Percentiles rank a stretch among this genome's conserved stretches.
These are phyloP conservation scores for Evansstolkia leycettana DNA, from an alignment of 495 filamentous ascomycete genomes.

Conservation along the genomic window DNA sequence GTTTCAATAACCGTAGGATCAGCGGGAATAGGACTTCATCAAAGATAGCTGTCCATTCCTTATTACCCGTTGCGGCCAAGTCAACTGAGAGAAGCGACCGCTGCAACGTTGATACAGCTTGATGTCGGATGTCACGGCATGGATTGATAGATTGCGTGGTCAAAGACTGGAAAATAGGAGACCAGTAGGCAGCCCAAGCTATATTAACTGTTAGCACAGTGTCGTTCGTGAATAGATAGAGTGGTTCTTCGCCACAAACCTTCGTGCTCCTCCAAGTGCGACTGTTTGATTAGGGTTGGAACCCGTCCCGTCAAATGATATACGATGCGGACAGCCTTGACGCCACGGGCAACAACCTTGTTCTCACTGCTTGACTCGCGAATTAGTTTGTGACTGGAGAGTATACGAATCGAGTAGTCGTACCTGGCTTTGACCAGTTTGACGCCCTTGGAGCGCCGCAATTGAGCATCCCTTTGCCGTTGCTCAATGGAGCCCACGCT, in stretches of 20 bases:
- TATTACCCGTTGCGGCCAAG: constrained; percentile 60
- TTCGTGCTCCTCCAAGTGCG: constrained; percentile 80
- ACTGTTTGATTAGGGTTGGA: constrained; percentile 77
- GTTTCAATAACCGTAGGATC: constrained; percentile 77
- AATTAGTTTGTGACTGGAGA: constrained; percentile 5
- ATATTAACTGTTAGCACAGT: not conserved
- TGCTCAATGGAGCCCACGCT: constrained; percentile 70
- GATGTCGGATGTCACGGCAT: constrained; percentile 82
- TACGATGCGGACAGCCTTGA: constrained; percentile 69
- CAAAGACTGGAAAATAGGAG: constrained; percentile 80
- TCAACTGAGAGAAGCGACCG: constrained; percentile 72
- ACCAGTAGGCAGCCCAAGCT: constrained; percentile 98
- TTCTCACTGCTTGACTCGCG: constrained; percentile 42
- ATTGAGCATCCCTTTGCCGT: constrained; percentile 55
- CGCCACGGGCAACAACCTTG: constrained; percentile 61
- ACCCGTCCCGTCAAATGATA: constrained; percentile 69
- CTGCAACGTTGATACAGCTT: constrained; percentile 80
- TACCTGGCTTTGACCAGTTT: constrained; percentile 50
- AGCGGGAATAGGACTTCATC: constrained; percentile 92
- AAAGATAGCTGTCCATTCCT: constrained; percentile 93
- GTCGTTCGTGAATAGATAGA: not conserved
- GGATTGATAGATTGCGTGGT: constrained; percentile 89
- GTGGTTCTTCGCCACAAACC: too few relatives aligned
- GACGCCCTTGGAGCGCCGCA: constrained; percentile 37
- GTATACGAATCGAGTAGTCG: constrained; percentile 5